Conservation (phyloP, 2,329 filamentous ascomycete genomes). For the Cytospora chrysosperma region DNA sequence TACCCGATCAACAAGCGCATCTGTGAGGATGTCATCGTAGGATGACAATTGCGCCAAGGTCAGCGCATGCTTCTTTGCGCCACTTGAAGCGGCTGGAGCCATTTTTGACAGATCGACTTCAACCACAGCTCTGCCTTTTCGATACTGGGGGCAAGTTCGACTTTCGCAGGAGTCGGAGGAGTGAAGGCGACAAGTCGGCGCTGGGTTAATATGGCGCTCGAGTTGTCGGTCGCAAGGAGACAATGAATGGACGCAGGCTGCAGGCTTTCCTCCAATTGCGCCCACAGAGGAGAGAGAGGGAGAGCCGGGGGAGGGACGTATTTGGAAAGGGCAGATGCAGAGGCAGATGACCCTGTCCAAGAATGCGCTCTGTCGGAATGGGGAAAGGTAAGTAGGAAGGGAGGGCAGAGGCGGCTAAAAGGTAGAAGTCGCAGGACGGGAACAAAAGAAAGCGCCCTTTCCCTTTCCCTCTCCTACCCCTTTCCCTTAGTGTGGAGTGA, state of each 20-base stretch:
- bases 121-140: constrained; percentile 39
- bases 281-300: constrained; percentile 9
- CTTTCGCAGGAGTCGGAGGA: background rate
- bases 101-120: constrained; percentile 12
- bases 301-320: constrained; percentile 1
- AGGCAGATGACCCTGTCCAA: constrained; percentile 1
- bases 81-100: constrained; percentile 32
- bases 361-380: constrained; percentile 2
- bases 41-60: constrained; percentile 84
- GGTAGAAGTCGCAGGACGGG: background rate
- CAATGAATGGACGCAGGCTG: constrained; percentile 23
- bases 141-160: constrained; percentile 12
- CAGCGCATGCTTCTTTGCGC: constrained; percentile 66
- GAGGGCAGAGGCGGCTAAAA: background rate
- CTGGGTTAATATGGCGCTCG: background rate
- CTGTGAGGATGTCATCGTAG: constrained; percentile 94
- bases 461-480: constrained; percentile 6
- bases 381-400: background rate
- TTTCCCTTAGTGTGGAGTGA: constrained; percentile 5
- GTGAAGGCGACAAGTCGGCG: background rate
- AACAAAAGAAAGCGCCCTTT: constrained; percentile 4
- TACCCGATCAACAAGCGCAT: constrained; percentile 93
- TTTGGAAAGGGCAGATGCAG: constrained; percentile 2
- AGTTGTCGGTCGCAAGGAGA: constrained; percentile 5
- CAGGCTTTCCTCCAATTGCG: constrained; percentile 20